Evolutionary conservation across 805 yeast genomes (phyloP).

Genomic region (Ogataea neopini): DNA sequence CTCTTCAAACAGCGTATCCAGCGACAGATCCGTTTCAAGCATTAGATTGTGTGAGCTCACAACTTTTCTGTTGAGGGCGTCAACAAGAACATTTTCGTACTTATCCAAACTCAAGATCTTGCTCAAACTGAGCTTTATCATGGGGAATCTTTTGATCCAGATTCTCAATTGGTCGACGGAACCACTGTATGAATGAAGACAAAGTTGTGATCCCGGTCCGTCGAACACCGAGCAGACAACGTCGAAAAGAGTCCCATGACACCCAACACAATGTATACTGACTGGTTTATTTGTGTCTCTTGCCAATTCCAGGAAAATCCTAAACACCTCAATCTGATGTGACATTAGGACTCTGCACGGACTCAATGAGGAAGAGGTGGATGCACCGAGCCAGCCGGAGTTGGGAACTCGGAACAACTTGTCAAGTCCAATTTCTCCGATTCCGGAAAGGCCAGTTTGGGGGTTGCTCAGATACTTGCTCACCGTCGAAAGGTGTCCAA

Average conservation of each 20-base stretch:
- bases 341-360: constrained; percentile 53
- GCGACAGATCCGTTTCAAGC: constrained; percentile 54
- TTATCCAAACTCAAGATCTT: constrained; percentile 29
- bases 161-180: constrained; percentile 63
- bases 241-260: constrained; percentile 64
- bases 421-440: constrained; percentile 95
- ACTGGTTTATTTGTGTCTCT: constrained; percentile 47
- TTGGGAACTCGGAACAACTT: constrained; percentile 53
- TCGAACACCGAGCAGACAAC: constrained; percentile 27
- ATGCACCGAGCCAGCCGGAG: constrained; percentile 3
- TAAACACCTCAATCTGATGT: constrained; percentile 65
- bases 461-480: constrained; percentile 35
- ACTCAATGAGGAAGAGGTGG: no score
- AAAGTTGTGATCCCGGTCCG: constrained; percentile 40
- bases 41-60: constrained; percentile 36
- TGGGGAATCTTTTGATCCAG: constrained; percentile 44
- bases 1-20: constrained; percentile 27
- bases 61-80: constrained; percentile 27
- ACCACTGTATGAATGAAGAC: constrained; percentile 87
- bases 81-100: constrained; percentile 19
- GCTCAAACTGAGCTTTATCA: constrained; percentile 37
- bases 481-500: constrained; percentile 37
- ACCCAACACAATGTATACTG: constrained; percentile 83
- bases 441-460: constrained; percentile 39
- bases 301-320: constrained; percentile 57